Evolutionary conservation across 164 flowering plant species (phyloP).

Genomic region (Nelumbo lutea): DNA sequence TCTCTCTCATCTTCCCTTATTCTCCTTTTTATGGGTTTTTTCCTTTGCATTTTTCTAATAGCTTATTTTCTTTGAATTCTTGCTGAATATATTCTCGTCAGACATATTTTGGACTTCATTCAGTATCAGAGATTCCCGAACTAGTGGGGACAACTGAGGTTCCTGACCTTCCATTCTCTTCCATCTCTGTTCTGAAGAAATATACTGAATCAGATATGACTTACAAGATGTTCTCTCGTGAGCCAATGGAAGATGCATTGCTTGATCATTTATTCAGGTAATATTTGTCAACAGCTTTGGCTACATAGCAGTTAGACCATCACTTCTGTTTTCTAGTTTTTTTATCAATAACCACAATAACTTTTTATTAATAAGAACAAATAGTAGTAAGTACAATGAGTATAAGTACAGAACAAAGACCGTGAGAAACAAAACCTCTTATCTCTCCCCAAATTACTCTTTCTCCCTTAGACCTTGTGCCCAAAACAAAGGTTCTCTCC

Average conservation of each 20-base stretch:
- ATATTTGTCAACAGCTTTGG: neutral
- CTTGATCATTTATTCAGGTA: constrained; percentile 88
- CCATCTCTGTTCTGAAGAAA: constrained; percentile 73
- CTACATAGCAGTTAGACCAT: neutral
- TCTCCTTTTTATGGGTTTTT: neutral
- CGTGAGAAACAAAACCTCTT: no score
- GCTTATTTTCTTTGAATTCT: neutral
- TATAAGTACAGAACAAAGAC: no score
- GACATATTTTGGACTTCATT: constrained; percentile 68
- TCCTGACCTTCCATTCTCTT: constrained; percentile 63
- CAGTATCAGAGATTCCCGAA: constrained; percentile 58
- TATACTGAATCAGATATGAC: constrained; percentile 50
- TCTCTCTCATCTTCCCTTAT: neutral
- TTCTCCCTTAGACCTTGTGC: no score
- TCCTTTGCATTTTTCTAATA: neutral
- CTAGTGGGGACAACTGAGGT: constrained; percentile 77
- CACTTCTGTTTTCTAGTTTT: no score
- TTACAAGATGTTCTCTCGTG: constrained; percentile 81
- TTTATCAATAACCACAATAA: no score
- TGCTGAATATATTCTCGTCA: constrained; percentile 3
- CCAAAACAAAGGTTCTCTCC: no score
- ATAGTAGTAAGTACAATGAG: no score
- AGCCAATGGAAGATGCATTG: constrained; percentile 51
- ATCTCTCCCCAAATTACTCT: no score
- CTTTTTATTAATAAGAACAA: no score